A percentile compares a stretch with the other conserved stretches of the same genome.
These are phyloP conservation scores for Hirsutella rhossiliensis DNA, from an alignment of 2,329 filamentous ascomycete genomes.

Conservation along the genomic window DNA sequence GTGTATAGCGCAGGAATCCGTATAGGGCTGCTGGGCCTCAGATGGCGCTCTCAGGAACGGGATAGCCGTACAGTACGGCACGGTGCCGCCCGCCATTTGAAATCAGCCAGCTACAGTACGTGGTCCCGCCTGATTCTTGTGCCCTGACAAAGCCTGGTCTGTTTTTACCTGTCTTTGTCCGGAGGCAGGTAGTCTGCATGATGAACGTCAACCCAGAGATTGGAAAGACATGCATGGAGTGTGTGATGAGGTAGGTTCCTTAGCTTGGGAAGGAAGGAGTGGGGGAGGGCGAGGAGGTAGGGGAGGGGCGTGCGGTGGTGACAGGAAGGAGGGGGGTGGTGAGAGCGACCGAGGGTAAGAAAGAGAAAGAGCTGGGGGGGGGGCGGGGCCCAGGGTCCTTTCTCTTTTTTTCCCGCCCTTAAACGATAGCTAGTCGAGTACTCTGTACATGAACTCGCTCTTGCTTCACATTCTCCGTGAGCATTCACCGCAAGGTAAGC, in stretches of 20 bases:
- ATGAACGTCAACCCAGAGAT: constrained; percentile 4
- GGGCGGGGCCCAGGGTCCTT: too few relatives aligned
- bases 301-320: not conserved
- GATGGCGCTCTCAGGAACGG: not conserved
- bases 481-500: too few relatives aligned
- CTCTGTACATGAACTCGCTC: too few relatives aligned
- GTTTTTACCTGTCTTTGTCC: not conserved
- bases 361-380: too few relatives aligned
- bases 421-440: too few relatives aligned
- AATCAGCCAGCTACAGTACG: not conserved
- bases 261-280: not conserved
- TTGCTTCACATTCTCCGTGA: too few relatives aligned
- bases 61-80: not conserved
- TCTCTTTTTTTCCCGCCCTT: too few relatives aligned
- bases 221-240: constrained; percentile 2
- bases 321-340: too few relatives aligned
- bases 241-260: not conserved
- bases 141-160: not conserved
- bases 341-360: too few relatives aligned
- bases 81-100: too few relatives aligned
- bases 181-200: constrained; percentile 1
- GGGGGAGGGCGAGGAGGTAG: not conserved
- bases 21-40: not conserved
- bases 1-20: not conserved
- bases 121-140: too few relatives aligned